phyloP scores from a whole-genome alignment of 2,329 filamentous ascomycete species.

The Orbilia brochopaga region DNA sequence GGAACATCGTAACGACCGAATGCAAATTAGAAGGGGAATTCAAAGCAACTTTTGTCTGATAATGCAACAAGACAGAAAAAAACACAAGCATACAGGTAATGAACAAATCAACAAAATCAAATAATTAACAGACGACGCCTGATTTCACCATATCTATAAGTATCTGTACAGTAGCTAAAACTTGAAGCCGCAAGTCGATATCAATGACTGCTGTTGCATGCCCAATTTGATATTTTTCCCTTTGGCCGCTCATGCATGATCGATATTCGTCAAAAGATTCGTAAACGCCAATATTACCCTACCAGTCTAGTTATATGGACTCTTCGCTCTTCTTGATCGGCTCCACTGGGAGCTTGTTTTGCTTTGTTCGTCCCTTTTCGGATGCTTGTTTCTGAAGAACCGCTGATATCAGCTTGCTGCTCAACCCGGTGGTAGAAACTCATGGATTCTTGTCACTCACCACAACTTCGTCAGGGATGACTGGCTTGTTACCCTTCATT shows the following conservation, averaged over 20 bases:
- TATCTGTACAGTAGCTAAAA: constrained; percentile 36
- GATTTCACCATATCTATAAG: constrained; percentile 38
- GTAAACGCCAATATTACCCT: too few species aligned
- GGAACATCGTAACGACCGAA: not conserved
- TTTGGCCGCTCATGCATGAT: not conserved
- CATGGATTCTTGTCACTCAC: not conserved
- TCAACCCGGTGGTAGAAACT: not conserved
- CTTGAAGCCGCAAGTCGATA: constrained; percentile 5
- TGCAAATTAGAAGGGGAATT: not conserved
- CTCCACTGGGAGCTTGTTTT: constrained; percentile 35
- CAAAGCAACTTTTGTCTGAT: constrained; percentile 34
- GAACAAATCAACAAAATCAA: constrained; percentile 19
- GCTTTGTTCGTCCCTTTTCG: constrained; percentile 1
- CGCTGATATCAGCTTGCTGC: not conserved
- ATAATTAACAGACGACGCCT: constrained; percentile 29
- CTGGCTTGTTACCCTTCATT: not conserved
- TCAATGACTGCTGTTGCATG: not conserved
- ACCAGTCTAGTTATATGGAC: constrained; percentile 14
- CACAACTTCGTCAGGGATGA: not conserved
- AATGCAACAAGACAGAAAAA: constrained; percentile 4
- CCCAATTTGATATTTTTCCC: not conserved
- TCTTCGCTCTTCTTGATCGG: constrained; percentile 27
- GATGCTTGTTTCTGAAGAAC: not conserved
- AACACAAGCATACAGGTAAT: constrained; percentile 12
- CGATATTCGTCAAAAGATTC: too few species aligned